Evolutionary conservation across 352 stramenopile species (phyloP), one percentile per base, ranked within the genome.

Genomic region (Blastocystis sp.): DNA sequence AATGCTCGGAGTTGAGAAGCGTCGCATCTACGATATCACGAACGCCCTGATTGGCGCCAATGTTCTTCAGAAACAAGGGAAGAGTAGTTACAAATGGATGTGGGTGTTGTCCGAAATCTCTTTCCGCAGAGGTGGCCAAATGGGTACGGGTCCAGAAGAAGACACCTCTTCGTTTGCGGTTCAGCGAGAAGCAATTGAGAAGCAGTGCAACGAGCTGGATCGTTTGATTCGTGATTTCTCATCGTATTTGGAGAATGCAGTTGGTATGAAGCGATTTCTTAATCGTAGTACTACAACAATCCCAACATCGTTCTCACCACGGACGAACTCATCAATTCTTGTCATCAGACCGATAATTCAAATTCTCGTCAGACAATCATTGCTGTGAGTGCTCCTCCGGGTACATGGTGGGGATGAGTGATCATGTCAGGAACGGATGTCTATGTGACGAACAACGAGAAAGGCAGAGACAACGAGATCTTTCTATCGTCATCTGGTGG

Each of bases 1-100:
- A 14, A 76, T 76, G 57, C 51, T 85, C 16, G 75, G 75, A 14
- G 75, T 85, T 7, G 75, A 85, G 32, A 85, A 85, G 3, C 36
- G 75, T 53, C 36, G 75, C n/a, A 85, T 85, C 8, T 85, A 85
- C 40, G 75, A 85, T 85, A 85, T 85, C 34, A 85, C 75, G 53
- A 85, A 85, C 29, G 75, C 75, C 16, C 21, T 85, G 8, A 85
- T 85, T 11, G 75, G 75, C 18, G 75, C 75, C 4, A 85, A 72
- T 32, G 57, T 85, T 8, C 63, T 85, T 48, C 38, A 76, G 40
- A 85, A 85, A 32, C 38, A 49, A 29, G 75, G 75, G 14, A 85
- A 85, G 49, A 85, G 75, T 42, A 76, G 57, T 61, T 85, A 85
- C 32, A 29, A 65, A 18, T 85, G 75, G 75, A 85, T 85, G 75